These are phyloP conservation scores for Neurospora sp. DNA, from an alignment of 495 filamentous ascomycete species.

Conservation along the genomic window DNA sequence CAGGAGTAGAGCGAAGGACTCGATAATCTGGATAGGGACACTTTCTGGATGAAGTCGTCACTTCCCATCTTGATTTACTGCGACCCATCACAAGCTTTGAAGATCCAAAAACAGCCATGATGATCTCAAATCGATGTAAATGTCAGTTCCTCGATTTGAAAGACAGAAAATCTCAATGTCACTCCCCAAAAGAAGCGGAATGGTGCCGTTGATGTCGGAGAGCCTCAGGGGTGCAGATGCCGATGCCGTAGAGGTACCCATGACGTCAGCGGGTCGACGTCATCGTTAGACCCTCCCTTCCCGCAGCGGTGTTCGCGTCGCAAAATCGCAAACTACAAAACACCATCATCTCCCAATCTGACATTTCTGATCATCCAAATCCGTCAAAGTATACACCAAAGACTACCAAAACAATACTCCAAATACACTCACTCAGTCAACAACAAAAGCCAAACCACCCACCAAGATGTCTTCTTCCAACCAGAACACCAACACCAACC, in stretches of 20 bases:
- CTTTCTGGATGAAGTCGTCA: too few relatives aligned
- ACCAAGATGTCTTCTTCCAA: conserved; percentile 8
- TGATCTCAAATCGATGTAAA: not conserved
- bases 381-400: not conserved
- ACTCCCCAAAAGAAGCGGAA: not conserved
- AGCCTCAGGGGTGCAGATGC: not conserved
- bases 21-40: too few relatives aligned
- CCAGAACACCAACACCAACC: conserved; percentile 6
- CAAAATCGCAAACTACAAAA: not conserved
- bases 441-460: not conserved
- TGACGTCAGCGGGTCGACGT: not conserved
- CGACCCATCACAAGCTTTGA: not conserved
- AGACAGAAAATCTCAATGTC: not conserved
- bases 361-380: not conserved
- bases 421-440: not conserved
- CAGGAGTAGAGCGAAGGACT: too few relatives aligned
- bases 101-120: not conserved
- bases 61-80: not conserved
- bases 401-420: not conserved
- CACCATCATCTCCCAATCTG: not conserved
- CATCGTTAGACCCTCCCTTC: not conserved
- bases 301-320: not conserved
- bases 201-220: not conserved
- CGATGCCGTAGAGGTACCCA: not conserved
- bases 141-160: not conserved